Evolutionary conservation across 352 stramenopile species (phyloP), one percentile per base, ranked within the genome.

Genomic region (Pythium coloratum): DNA sequence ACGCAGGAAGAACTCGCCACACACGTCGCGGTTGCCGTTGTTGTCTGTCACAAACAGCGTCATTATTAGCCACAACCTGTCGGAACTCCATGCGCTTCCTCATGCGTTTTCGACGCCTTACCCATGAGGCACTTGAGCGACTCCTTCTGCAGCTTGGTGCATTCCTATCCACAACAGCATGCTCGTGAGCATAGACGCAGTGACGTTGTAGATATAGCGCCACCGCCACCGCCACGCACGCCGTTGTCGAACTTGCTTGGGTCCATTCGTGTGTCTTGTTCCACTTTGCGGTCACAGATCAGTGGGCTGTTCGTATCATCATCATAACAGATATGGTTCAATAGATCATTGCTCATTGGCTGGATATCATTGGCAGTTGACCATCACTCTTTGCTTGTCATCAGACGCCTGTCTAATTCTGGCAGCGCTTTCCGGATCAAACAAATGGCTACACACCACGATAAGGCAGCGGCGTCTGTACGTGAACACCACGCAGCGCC

Each of bases 71-170:
- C 20, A 24, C 46, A 40, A 28, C 1, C 12, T n/a, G 67, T 38
- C 10, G 47, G 58, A 54, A 46, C 63, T 18, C 55, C 28, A 46
- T 6, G 16, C 33, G 33, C 55, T 59, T 63, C 55, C 62, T 51
- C 28, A 32, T 5, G 4, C 16, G 1, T 13, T 54, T 56, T 28
- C 2, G 56, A 8, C 38, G 50, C 70, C 59, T 20, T 71, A 90
- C 81, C 68, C 42, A 87, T 80, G 55, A 90, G 70, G 59, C 83
- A 91, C 57, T 88, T 75, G 57, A 91, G 78, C 59, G 83, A 91
- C 57, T 89, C 83, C 24, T 78, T 76, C 59, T 91, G 83, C 69
- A 91, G 57, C 71, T 80, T 81, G 12, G 83, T 64, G 69, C 81
- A 91, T 56, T 90, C 83, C 83, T 91, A 57, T 18, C 20, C 32